A percentile compares a stretch with the other conserved stretches of the same genome.
Conservation (phyloP, 345 rosid genomes). For the Eucalyptus pauciflora region DNA sequence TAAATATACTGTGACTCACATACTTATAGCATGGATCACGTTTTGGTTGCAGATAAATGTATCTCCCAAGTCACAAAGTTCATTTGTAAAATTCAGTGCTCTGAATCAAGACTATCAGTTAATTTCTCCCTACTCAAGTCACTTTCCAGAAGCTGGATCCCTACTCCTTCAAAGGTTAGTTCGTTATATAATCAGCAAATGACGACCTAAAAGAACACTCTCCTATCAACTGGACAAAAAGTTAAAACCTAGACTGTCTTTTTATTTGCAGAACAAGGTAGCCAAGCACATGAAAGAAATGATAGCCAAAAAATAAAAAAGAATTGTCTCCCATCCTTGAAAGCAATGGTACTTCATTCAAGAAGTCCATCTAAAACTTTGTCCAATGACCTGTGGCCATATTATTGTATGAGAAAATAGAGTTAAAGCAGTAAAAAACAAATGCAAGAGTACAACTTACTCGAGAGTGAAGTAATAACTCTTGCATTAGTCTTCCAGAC, state of each 20-base stretch:
- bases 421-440: neutral
- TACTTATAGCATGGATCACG: neutral
- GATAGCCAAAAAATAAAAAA: neutral
- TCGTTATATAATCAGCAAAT: neutral
- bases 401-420: neutral
- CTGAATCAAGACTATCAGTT: neutral
- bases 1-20: neutral
- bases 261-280: neutral
- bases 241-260: neutral
- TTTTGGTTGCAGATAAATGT: neutral
- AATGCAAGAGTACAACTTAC: constrained; percentile 16
- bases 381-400: neutral
- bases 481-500: constrained; percentile 35
- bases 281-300: neutral
- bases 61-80: neutral
- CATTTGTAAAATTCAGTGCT: neutral
- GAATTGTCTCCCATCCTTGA: neutral
- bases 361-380: neutral
- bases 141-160: neutral
- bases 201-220: neutral
- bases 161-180: neutral
- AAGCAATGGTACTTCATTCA: neutral
- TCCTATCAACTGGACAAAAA: neutral
- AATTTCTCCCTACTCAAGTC: neutral
- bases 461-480: constrained; percentile 21